Percentiles rank a stretch among this genome's conserved stretches.
Evolutionary conservation across 2,329 filamentous ascomycete species (phyloP).

Genomic region (Sporothrix globosa): DNA sequence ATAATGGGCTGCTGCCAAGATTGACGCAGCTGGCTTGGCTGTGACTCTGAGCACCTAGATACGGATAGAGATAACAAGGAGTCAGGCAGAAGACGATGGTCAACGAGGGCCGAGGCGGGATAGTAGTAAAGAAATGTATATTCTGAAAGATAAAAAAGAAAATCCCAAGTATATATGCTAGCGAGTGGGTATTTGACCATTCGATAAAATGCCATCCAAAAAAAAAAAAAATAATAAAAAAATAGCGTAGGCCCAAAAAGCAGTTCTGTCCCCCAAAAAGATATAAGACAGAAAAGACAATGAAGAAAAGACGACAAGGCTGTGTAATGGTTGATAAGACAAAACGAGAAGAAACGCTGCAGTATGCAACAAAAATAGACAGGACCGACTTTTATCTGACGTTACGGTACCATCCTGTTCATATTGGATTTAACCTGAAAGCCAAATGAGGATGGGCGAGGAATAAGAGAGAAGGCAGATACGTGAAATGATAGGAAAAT

Average conservation of each 20-base stretch:
- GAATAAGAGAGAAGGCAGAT: not conserved
- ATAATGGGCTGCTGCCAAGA: constrained; percentile 14
- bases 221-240: constrained; percentile 10
- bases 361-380: constrained; percentile 24
- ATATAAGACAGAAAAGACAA: not conserved
- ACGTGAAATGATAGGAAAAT: not conserved
- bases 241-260: constrained; percentile 7
- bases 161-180: constrained; percentile 25
- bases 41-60: not conserved
- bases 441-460: not conserved
- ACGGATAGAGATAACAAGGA: not conserved
- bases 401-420: not conserved
- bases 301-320: not conserved
- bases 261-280: not conserved
- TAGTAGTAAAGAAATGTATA: not conserved
- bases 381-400: not conserved
- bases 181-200: constrained; percentile 32
- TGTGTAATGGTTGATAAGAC: constrained; percentile 21
- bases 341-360: constrained; percentile 28
- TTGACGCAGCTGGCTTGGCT: not conserved
- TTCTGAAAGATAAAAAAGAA: constrained; percentile 17
- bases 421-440: constrained; percentile 1
- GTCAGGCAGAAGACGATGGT: not conserved
- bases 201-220: constrained; percentile 28
- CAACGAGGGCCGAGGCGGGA: not conserved